Conservation (phyloP, 2,329 filamentous ascomycete species). For the Aspergillus sp. region DNA sequence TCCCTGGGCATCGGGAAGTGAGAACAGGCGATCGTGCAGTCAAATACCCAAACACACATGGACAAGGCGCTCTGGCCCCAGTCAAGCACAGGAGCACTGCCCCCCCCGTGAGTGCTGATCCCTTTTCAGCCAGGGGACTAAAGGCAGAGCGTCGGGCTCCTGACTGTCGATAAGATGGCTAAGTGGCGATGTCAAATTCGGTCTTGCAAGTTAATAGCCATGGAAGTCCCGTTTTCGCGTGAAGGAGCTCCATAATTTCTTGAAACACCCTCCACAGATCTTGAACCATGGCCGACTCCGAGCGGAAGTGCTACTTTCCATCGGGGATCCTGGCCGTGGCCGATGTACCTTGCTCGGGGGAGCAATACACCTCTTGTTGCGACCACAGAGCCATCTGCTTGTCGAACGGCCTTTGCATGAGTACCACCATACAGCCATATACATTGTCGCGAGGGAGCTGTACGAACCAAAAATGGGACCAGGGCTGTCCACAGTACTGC, state of each 20-base stretch:
- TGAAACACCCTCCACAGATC: not conserved
- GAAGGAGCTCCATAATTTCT: no score
- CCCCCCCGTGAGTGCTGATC: no score
- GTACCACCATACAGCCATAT: conserved; percentile 23
- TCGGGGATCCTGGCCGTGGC: conserved; percentile 16
- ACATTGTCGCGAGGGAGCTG: conserved; percentile 28
- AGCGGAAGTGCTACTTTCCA: conserved; percentile 29
- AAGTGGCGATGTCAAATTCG: no score
- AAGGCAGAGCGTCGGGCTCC: no score
- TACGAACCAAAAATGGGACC: conserved; percentile 30
- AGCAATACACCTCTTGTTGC: conserved; percentile 28
- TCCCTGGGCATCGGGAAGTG: not conserved
- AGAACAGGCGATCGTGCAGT: not conserved
- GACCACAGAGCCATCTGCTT: conserved; percentile 24
- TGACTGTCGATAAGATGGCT: no score
- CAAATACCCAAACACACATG: no score
- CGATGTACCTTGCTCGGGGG: conserved; percentile 28
- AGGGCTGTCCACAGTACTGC: conserved; percentile 24
- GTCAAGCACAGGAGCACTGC: no score
- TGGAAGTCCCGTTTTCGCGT: no score
- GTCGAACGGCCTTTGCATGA: conserved; percentile 30
- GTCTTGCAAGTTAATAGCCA: no score
- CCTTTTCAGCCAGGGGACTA: no score
- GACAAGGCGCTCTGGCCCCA: no score
- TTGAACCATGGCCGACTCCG: not conserved